Evolutionary conservation across 2,329 filamentous ascomycete species (phyloP).

Genomic region (Corynespora cassiicola): DNA sequence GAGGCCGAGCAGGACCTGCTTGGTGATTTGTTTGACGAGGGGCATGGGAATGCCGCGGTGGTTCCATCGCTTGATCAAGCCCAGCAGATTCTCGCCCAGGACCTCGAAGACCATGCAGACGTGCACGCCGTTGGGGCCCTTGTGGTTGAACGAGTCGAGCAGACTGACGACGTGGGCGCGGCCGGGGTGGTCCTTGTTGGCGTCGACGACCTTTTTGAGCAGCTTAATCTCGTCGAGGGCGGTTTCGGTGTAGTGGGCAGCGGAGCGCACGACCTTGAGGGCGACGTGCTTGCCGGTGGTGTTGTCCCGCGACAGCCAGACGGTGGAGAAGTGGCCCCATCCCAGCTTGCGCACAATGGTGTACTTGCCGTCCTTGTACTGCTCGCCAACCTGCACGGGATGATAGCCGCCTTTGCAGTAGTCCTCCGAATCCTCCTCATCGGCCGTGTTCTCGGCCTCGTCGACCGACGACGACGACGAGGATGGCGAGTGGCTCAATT

Average conservation of each 20-base stretch:
- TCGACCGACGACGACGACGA: constrained; percentile 83
- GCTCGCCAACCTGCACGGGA: constrained; percentile 90
- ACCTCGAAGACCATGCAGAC: constrained; percentile 99
- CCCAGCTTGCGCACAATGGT: constrained; percentile 95
- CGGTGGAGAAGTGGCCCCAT: constrained; percentile 99
- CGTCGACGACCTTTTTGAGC: constrained; percentile 93
- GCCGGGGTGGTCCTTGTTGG: constrained; percentile 92
- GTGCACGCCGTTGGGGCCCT: constrained; percentile 93
- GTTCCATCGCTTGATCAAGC: constrained; percentile 98
- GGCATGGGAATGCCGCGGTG: constrained; percentile 96
- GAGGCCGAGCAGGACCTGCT: constrained; percentile 92
- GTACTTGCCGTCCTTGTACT: constrained; percentile 97
- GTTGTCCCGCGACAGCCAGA: constrained; percentile 86
- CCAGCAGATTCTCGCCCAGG: constrained; percentile 90
- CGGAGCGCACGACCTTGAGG: constrained; percentile 95
- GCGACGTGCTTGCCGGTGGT: constrained; percentile 91
- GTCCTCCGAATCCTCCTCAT: constrained; percentile 98
- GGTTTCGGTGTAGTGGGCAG: constrained; percentile 98
- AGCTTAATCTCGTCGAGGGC: constrained; percentile 99
- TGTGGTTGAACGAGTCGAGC: constrained; percentile 96
- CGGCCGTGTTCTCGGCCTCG: constrained; percentile 85
- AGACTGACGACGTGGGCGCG: constrained; percentile 95
- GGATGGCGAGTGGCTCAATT: constrained; percentile 75
- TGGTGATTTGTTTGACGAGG: constrained; percentile 97
- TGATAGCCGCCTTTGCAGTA: constrained; percentile 99